Conservation (phyloP, 495 filamentous ascomycete species). For the Platismatia glauca region DNA sequence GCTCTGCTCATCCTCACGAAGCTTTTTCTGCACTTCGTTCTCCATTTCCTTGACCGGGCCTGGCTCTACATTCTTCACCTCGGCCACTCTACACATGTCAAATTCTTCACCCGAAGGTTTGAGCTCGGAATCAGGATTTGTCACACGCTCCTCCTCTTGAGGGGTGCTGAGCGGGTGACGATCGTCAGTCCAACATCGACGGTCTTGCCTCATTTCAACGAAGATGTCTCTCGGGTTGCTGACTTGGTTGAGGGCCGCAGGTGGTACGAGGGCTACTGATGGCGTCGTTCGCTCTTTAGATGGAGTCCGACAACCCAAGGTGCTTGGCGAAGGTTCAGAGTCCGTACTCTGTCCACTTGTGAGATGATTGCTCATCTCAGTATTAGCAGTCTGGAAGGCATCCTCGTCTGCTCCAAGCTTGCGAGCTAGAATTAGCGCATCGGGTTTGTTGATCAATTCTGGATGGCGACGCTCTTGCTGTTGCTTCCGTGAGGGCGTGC, state of each 20-base stretch:
- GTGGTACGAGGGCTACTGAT: neutral
- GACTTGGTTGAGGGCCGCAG: neutral
- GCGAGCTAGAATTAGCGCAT: neutral
- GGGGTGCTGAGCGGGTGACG: neutral
- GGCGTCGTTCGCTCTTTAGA: neutral
- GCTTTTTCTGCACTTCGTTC: neutral
- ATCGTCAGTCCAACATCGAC: neutral
- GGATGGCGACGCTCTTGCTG: neutral
- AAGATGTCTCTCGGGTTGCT: neutral
- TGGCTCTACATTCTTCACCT: neutral
- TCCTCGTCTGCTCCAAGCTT: neutral
- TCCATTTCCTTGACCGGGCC: neutral
- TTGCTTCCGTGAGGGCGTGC: neutral
- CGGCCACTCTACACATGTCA: neutral
- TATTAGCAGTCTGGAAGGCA: neutral
- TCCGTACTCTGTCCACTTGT: neutral
- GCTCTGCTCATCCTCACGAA: neutral
- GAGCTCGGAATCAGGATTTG: neutral
- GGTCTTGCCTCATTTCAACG: neutral
- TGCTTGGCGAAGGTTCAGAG: neutral
- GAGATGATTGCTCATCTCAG: neutral
- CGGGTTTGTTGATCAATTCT: neutral
- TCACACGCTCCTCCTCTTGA: conserved; percentile 3
- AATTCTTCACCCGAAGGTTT: neutral
- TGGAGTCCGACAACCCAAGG: neutral